These are phyloP conservation scores for Stagonosporopsis chrysanthemi DNA, from an alignment of 2,329 filamentous ascomycete species.

Conservation along the genomic window DNA sequence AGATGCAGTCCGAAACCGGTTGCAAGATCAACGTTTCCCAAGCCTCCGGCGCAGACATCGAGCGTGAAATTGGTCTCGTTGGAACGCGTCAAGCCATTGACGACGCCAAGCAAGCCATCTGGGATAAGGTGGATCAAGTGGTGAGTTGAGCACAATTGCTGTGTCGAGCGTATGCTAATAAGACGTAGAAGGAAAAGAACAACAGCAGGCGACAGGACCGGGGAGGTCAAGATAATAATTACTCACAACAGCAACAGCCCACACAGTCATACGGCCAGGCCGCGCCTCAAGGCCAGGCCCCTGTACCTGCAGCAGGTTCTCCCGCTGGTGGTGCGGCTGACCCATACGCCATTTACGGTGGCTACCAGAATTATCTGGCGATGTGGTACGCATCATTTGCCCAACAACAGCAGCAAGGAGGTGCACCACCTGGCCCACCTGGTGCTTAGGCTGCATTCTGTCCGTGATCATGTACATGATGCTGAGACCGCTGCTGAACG, in stretches of 20 bases:
- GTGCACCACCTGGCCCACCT: constrained; percentile 43
- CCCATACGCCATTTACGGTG: constrained; percentile 79
- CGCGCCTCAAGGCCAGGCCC: constrained; percentile 37
- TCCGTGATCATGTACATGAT: constrained; percentile 47
- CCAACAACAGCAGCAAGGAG: constrained; percentile 56
- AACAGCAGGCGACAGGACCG: constrained; percentile 52
- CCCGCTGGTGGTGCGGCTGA: constrained; percentile 59
- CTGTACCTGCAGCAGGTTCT: constrained; percentile 45
- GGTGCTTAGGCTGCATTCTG: constrained; percentile 44
- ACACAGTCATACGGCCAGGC: constrained; percentile 49
- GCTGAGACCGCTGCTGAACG: constrained; percentile 48
- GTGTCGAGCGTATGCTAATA: constrained; percentile 22
- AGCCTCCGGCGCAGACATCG: constrained; percentile 77
- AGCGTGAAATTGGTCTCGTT: constrained; percentile 86
- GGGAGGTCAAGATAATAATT: constrained; percentile 50
- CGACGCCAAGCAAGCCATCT: constrained; percentile 82
- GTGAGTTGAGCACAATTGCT: constrained; percentile 59
- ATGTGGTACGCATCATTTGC: constrained; percentile 80
- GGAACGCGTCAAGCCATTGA: constrained; percentile 79
- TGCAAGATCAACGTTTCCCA: constrained; percentile 96
- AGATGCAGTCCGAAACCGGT: constrained; percentile 85
- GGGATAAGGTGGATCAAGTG: constrained; percentile 90
- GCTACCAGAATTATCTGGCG: constrained; percentile 80
- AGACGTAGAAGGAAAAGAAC: constrained; percentile 56
- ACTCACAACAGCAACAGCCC: constrained; percentile 56